phyloP scores from a whole-genome alignment of 306 rosid genomes.

The Pterocarpus santalinus region DNA sequence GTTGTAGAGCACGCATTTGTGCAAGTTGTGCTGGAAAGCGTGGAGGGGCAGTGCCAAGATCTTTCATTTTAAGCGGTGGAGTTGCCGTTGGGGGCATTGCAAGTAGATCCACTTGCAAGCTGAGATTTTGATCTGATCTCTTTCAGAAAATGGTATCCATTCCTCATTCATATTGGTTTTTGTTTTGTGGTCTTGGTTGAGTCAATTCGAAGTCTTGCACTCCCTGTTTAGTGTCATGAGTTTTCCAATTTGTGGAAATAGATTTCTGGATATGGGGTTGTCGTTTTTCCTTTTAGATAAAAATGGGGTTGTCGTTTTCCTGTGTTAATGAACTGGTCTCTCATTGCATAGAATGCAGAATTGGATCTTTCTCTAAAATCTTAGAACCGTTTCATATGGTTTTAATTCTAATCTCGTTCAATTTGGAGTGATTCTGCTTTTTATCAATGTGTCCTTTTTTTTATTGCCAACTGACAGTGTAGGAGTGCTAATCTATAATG shows the following conservation, averaged over 20 bases:
- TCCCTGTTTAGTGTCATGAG: conserved; percentile 1
- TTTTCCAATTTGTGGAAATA: conserved; percentile 11
- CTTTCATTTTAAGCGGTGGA: conserved; percentile 47
- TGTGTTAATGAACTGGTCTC: conserved; percentile 51
- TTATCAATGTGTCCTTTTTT: too few relatives aligned
- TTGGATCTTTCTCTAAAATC: conserved; percentile 9
- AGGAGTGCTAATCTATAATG: conserved; percentile 16
- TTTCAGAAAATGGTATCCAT: conserved; percentile 62
- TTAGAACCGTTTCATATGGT: conserved; percentile 35
- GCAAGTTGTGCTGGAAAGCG: conserved; percentile 28
- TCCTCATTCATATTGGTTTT: conserved; percentile 29
- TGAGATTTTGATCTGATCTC: conserved; percentile 64
- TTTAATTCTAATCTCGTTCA: conserved; percentile 24
- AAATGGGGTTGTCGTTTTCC: conserved; percentile 32
- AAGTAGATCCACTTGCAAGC: conserved; percentile 67
- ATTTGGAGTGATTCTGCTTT: conserved; percentile 19
- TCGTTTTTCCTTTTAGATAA: conserved; percentile 20
- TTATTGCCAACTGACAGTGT: background rate
- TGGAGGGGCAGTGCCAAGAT: conserved; percentile 49
- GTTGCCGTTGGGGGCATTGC: conserved; percentile 45
- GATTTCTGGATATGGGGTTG: conserved; percentile 31
- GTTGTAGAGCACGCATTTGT: conserved; percentile 41
- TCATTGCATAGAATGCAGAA: conserved; percentile 44
- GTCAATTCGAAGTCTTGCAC: conserved; percentile 46
- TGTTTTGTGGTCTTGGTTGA: conserved; percentile 16